Evolutionary conservation across 495 filamentous ascomycete genomes (phyloP).

Genomic region (Hyaloscypha variabilis): DNA sequence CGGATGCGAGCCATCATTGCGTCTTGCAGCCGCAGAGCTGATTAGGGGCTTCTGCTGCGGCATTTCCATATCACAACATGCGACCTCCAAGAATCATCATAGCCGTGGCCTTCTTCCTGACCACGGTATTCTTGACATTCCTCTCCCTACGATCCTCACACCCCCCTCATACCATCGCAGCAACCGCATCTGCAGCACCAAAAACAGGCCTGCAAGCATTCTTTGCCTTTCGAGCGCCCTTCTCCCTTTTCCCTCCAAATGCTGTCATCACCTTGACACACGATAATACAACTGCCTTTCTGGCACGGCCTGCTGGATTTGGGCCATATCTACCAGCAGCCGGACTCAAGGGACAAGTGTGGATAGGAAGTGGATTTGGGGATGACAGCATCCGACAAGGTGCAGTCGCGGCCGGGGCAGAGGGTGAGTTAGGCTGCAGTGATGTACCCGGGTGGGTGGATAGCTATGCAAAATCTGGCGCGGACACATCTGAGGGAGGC

Average conservation of each 20-base stretch:
- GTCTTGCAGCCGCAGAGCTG: conserved; percentile 29
- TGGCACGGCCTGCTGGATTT: conserved; percentile 91
- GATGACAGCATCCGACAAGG: conserved; percentile 68
- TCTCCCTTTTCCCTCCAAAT: conserved; percentile 87
- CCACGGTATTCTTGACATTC: conserved; percentile 29
- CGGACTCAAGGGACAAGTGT: conserved; percentile 82
- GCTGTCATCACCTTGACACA: conserved; percentile 95
- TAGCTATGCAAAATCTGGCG: conserved; percentile 38
- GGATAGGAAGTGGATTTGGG: conserved; percentile 88
- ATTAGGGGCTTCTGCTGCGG: conserved; percentile 26
- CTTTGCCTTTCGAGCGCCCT: conserved; percentile 53
- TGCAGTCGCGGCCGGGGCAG: conserved; percentile 54
- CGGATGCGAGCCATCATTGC: conserved; percentile 26
- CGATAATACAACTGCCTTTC: conserved; percentile 96
- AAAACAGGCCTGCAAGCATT: conserved; percentile 21
- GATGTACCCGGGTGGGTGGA: conserved; percentile 93
- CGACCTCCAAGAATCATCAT: conserved; percentile 55
- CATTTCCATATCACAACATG: conserved; percentile 43
- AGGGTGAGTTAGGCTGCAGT: conserved; percentile 95
- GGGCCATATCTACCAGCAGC: conserved; percentile 75
- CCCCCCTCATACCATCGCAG: conserved; percentile 15
- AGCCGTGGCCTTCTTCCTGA: conserved; percentile 30
- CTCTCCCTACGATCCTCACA: conserved; percentile 29
- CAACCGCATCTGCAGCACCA: conserved; percentile 2
- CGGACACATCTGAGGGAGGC: conserved; percentile 18